Evolutionary conservation across 2,329 filamentous ascomycete species (phyloP), one percentile per base, ranked within the genome.

Genomic region (Stylonectria norvegica): DNA sequence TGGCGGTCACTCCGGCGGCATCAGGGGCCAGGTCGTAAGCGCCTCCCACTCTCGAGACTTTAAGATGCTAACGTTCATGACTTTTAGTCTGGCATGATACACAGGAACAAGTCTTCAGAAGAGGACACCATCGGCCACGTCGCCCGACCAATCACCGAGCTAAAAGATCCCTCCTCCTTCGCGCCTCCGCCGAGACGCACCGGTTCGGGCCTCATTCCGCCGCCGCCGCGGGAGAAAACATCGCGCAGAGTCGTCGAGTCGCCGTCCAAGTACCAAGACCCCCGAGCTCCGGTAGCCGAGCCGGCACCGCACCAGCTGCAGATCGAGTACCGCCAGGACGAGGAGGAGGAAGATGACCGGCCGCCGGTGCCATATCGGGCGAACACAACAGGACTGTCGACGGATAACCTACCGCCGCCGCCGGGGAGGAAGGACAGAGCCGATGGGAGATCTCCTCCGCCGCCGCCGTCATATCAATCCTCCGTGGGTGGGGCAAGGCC

Each of bases 111-210:
- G 20, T 56, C 60, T 19, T 54, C 59, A 12, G 49, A 57, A 2
- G 42, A 52, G 19, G 53, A 61, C 12, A 34, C 45, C 15, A 45
- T 53, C 16, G 52, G 63, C 40, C 69, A 72, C 49, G 62, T 66
- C 31, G 66, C 76, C 20, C 71, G 73, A 12, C 89, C 89, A 2
- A 67, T 94, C 30, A 72, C 80, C 7, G 73, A 79, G 4, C 73
- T 95, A 20, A 82, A 80, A 59, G 89, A 95, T 59, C 89, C 88
- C 1, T 63, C 78, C 1, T 77, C 80, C 12, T 95, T 95, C 60
- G 88, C 79, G 2, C 87, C 89, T 17, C 89, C 89, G 18, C 89
- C 89, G 1, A 90, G 79, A 55, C 85, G 67, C 25, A 61, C 62
- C 19, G 55, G 57, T 43, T 49, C 62, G 30, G 75, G 65, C 63